Evolutionary conservation across 768 basidiomycete species (phyloP), one percentile per base, ranked within the genome.

Genomic region (Trametes cinnabarina): DNA sequence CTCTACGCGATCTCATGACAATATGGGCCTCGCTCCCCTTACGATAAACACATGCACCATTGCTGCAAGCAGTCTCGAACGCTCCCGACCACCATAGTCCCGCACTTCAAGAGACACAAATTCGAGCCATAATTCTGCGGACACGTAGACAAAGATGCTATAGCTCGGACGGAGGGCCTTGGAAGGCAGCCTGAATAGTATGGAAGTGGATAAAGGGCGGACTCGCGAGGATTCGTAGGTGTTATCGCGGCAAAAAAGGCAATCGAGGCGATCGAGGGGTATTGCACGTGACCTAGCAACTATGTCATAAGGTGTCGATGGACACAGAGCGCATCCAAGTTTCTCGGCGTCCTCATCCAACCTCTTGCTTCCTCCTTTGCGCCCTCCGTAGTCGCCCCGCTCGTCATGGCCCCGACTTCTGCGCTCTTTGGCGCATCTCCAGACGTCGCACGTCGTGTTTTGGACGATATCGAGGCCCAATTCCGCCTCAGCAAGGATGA

Each of bases 391-490:
- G 5, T 19, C 39, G 22, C 30, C 44, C 34, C 42, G 39, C 55
- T 43, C 51, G 40, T 48, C 62, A 76, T 77, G 76, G 62, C 79
- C 12, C 60, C 63, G 50, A 76, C 79, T 25, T 73, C 79, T 42
- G 76, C 77, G 14, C 58, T 77, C 46, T 72, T 74, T 53, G 74
- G 47, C 52, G 55, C 65, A 11, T 58, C 57, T 25, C 60, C 76
- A 26, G 69, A 75, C 34, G 73, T 77, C 43, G 72, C 76, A 3
- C 79, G 83, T 61, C 72, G 69, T 20, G 69, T 82, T 28, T 81
- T 93, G 63, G 79, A 86, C 61, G 73, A 81, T 41, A 85, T 95
- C 66, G 84, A 88, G 67, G 73, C 76, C 6, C 86, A 88, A 69
- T 94, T 99, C 72, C 76, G 80, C 34, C 76, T 97, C 51, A 72